A percentile compares a stretch with the other conserved stretches of the same genome.
phyloP scores from a whole-genome alignment of 2,329 filamentous ascomycete species.

The Thelonectria blattea region DNA sequence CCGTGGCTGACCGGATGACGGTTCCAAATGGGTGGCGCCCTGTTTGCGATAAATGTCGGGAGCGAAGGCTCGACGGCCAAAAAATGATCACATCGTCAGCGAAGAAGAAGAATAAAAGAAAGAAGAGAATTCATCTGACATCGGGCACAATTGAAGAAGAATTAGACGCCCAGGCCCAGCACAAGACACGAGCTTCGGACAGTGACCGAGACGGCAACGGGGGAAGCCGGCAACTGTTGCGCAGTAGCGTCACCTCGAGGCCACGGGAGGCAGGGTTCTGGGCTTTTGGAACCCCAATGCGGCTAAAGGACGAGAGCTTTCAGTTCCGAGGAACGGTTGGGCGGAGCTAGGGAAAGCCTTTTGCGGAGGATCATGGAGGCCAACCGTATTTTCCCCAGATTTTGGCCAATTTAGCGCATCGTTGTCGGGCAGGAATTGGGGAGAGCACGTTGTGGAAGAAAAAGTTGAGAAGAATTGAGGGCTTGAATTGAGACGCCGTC shows the following conservation, averaged over 20 bases:
- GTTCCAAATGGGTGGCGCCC: constrained; percentile 4
- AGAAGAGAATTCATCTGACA: constrained; percentile 18
- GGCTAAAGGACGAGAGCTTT: constrained; percentile 23
- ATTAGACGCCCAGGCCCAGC: constrained; percentile 29
- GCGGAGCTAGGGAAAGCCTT: neutral
- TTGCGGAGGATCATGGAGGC: neutral
- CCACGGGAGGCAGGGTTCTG: constrained; percentile 23
- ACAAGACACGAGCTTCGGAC: constrained; percentile 36
- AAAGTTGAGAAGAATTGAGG: neutral
- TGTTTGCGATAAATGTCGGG: neutral
- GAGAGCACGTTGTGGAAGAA: neutral
- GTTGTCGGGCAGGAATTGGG: neutral
- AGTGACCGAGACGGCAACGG: constrained; percentile 37
- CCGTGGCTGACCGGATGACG: constrained; percentile 2
- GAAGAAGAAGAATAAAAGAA: constrained; percentile 25
- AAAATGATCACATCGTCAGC: neutral
- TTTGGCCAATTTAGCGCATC: neutral
- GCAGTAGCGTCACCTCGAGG: constrained; percentile 24
- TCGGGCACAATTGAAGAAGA: constrained; percentile 17
- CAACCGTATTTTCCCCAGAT: neutral
- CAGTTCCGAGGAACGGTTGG: constrained; percentile 18
- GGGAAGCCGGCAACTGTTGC: constrained; percentile 30
- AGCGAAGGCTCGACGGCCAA: neutral
- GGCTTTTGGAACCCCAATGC: constrained; percentile 15
- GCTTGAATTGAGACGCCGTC: neutral